Base-by-base conservation (phyloP, 2,329 filamentous ascomycete species). In the Podosphaera xanthii region DNA sequence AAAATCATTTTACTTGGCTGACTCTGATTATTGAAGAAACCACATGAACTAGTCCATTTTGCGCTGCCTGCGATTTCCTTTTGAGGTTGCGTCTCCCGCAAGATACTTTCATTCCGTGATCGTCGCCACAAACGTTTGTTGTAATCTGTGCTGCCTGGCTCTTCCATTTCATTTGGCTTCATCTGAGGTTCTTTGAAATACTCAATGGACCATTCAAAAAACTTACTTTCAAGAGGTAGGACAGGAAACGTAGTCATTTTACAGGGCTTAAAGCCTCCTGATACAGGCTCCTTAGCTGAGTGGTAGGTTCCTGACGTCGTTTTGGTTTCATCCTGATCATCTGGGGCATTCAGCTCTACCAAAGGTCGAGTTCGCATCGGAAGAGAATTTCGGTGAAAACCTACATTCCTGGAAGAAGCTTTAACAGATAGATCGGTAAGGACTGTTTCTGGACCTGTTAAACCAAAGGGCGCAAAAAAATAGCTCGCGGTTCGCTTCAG, bases 161-260 rank as follows among this genome's bases (percentile, higher is more conserved):
- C 92, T 66, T 98, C 92, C 33, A 90, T 87, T 69, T 98, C 92
- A 60, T 86, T 90, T 2, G 88, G 84, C 69, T 92, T 94, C 92
- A 98, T 97, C 71, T 98, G 92, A 38, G 92, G 92, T 70, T 97
- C 90, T 36, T 90, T 87, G 76, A 97, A 98, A 70, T 98, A 97
- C 70, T 91, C 91, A 52, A 92, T 89, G 3, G 90, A 95, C 90
- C 91, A 98, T 63, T 95, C 87, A 62, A 95, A 77, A 70, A 97
- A 94, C 7, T 78, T 83, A 69, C 89, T 95, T 61, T 79, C 78
- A 22, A 98, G 71, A 0, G 92, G 92, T 35, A 97, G 77, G 10
- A 70, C 71, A 1, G 86, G 84, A 8, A 74, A 65, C 58, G 80
- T 74, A 0, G 76, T 74, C 36, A 80, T 69, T 61, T 82, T 77